Percentiles rank a stretch among this genome's conserved stretches.
phyloP scores from a whole-genome alignment of 768 basidiomycete species.

The Termitomyces sp. region DNA sequence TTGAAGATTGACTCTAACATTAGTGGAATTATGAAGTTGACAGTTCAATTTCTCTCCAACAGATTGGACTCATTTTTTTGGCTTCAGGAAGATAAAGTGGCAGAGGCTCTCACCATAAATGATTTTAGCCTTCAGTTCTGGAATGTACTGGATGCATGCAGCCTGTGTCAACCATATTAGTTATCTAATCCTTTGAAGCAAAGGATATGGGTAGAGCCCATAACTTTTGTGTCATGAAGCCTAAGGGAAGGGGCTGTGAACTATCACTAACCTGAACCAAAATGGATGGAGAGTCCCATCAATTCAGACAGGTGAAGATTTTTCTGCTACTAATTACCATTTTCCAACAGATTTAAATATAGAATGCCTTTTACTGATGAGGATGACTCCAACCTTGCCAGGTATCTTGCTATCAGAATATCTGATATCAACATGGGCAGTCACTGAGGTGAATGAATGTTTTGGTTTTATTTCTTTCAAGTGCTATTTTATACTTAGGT shows the following conservation, averaged over 20 bases:
- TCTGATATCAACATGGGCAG: constrained; percentile 30
- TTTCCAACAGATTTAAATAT: too few relatives aligned
- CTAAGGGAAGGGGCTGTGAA: constrained; percentile 8
- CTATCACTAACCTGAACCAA: constrained; percentile 1
- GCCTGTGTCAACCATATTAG: constrained; percentile 38
- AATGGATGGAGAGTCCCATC: constrained; percentile 16
- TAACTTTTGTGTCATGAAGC: constrained; percentile 9
- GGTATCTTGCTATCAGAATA: too few relatives aligned
- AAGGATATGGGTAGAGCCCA: constrained; percentile 15
- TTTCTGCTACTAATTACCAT: too few relatives aligned
- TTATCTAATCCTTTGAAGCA: constrained; percentile 24
- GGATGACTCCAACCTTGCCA: too few relatives aligned
- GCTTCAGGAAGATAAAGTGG: too few relatives aligned
- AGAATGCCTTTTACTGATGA: too few relatives aligned
- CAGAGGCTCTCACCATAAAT: constrained; percentile 51
- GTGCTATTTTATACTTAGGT: too few relatives aligned
- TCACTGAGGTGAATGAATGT: constrained; percentile 19
- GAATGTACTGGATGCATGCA: constrained; percentile 36
- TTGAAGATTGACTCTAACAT: constrained; percentile 63
- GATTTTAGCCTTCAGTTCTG: constrained; percentile 44
- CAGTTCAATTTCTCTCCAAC: constrained; percentile 44
- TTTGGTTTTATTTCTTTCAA: too few relatives aligned
- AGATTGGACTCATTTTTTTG: too few relatives aligned
- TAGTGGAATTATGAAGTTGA: constrained; percentile 68
- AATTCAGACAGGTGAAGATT: too few relatives aligned